phyloP scores from a whole-genome alignment of 148 eudicot genomes.

The Rhododendron kiyosumense region DNA sequence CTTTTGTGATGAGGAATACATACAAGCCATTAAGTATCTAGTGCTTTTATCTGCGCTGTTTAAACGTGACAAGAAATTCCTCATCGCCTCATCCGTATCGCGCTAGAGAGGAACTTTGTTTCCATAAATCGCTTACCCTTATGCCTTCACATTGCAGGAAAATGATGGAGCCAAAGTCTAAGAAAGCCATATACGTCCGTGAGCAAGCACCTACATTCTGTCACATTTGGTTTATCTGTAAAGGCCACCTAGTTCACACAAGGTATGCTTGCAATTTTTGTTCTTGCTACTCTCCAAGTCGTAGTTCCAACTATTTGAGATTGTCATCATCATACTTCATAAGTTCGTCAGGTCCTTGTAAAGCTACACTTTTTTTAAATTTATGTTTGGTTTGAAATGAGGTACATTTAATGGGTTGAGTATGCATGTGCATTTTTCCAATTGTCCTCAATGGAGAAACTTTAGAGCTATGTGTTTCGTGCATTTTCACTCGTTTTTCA shows the following conservation, averaged over 20 bases:
- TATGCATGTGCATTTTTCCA: background rate
- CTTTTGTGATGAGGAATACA: background rate
- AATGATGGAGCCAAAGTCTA: constrained; percentile 69
- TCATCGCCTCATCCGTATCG: background rate
- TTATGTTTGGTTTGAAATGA: background rate
- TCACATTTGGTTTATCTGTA: constrained; percentile 79
- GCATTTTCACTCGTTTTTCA: background rate
- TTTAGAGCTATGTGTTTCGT: background rate
- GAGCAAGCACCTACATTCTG: constrained; percentile 62
- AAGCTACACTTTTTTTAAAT: background rate
- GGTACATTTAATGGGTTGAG: background rate
- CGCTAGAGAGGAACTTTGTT: background rate
- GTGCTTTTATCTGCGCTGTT: background rate
- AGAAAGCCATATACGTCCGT: constrained; percentile 68
- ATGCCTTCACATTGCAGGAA: constrained; percentile 39
- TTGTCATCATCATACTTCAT: background rate
- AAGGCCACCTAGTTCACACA: constrained; percentile 52
- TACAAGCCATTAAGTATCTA: background rate
- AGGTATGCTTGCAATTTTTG: constrained; percentile 38
- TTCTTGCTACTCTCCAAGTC: background rate
- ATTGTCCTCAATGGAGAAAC: background rate
- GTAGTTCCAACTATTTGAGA: background rate
- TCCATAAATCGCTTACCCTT: constrained; percentile 7
- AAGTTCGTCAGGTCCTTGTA: background rate
- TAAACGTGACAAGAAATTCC: background rate